Evolutionary conservation across 306 rosid genomes (phyloP).

Genomic region (Hylodesmum podocarpum): DNA sequence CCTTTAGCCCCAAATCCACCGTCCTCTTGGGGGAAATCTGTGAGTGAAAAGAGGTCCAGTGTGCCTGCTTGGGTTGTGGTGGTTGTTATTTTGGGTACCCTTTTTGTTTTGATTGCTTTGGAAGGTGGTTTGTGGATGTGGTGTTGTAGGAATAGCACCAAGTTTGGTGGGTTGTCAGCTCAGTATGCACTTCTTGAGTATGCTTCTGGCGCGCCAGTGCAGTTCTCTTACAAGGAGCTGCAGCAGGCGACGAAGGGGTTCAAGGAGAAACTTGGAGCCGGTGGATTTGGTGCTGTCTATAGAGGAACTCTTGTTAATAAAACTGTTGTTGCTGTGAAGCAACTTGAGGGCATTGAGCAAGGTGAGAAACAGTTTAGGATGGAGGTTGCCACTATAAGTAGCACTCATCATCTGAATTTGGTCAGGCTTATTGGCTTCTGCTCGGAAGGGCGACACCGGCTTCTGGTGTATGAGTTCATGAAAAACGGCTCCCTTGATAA

Average conservation of each 20-base stretch:
- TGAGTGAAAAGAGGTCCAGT: constrained; percentile 15
- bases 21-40: constrained; percentile 23
- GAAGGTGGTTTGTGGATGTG: constrained; percentile 81
- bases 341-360: constrained; percentile 80
- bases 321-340: constrained; percentile 80
- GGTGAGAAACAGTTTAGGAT: constrained; percentile 90
- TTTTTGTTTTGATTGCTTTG: constrained; percentile 50
- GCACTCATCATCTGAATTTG: constrained; percentile 90
- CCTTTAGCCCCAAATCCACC: constrained; percentile 35
- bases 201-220: constrained; percentile 93
- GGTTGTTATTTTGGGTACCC: constrained; percentile 49
- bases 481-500: constrained; percentile 75
- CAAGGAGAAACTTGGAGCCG: constrained; percentile 90
- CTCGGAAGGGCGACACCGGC: constrained; percentile 83
- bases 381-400: constrained; percentile 85
- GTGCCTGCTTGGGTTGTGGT: constrained; percentile 46
- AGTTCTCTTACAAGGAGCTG: constrained; percentile 78
- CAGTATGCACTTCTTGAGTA: constrained; percentile 92
- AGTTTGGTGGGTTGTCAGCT: constrained; percentile 61
- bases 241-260: constrained; percentile 74
- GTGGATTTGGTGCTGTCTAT: constrained; percentile 83
- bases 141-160: constrained; percentile 60
- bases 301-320: constrained; percentile 63
- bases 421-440: constrained; percentile 90
- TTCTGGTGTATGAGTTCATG: constrained; percentile 87